A percentile compares a stretch with the other conserved stretches of the same genome.
These are phyloP conservation scores for Serendipita sp. DNA, from an alignment of 768 basidiomycete genomes.

Conservation along the genomic window DNA sequence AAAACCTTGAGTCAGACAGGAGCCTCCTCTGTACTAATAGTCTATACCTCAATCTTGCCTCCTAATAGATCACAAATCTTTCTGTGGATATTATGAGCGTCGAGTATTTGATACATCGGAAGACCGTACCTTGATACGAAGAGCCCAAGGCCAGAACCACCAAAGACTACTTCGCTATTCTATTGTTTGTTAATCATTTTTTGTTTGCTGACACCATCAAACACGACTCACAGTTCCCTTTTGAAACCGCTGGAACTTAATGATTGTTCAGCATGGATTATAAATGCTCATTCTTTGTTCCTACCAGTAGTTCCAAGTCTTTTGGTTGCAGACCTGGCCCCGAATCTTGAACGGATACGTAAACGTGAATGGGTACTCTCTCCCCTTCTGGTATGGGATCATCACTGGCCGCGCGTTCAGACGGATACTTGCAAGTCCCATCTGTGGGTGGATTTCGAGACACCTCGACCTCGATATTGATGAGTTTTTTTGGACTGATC, in stretches of 20 bases:
- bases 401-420: not conserved
- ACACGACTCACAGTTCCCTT: conserved; percentile 18
- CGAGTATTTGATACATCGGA: not conserved
- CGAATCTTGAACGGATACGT: conserved; percentile 22
- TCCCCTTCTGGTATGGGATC: not conserved
- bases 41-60: conserved; percentile 16
- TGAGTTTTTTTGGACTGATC: conserved; percentile 17
- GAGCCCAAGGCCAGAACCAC: conserved; percentile 23
- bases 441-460: conserved; percentile 19
- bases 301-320: conserved; percentile 21
- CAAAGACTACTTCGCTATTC: conserved; percentile 16
- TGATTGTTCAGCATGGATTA: not conserved
- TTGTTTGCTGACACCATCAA: conserved; percentile 13
- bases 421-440: conserved; percentile 18
- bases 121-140: conserved; percentile 19
- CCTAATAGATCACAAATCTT: conserved; percentile 22
- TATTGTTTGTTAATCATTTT: not conserved
- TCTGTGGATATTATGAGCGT: not conserved
- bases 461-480: conserved; percentile 21
- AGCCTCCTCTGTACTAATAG: not conserved
- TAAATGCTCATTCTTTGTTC: not conserved
- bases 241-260: conserved; percentile 21
- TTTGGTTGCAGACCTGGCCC: conserved; percentile 25
- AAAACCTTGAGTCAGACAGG: not conserved
- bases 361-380: conserved; percentile 19